Evolutionary conservation across 169 alveolate species (phyloP), one percentile per base, ranked within the genome.

Genomic region (Cystoisospora suis): DNA sequence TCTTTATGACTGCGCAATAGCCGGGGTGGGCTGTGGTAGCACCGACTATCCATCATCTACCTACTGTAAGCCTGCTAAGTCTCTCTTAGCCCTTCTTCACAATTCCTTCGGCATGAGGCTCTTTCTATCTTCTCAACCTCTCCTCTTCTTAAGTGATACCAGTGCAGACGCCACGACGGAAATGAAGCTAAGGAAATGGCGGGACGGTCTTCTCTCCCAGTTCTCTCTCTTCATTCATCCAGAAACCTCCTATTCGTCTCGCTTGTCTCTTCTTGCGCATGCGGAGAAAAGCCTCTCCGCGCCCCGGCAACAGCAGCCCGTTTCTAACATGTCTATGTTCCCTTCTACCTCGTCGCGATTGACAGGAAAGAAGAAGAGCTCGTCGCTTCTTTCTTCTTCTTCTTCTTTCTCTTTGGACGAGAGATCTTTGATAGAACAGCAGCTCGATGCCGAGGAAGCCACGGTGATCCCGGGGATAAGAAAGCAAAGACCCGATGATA

Each of bases 11-110:
- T 70, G 81, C 81, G 7, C 17, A 23, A 46, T 70, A 12, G 81
- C 81, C 9, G 81, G 81, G 40, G 32, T 70, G 32, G 81, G 81
- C 40, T 70, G 81, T 1, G 81, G 81, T 46, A 70, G 81, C 81
- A 27, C 81, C 42, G 81, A 70, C 42, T 70, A 70, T 70, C 81
- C 81, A 23, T 27, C 15, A 6, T 29, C 81, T n/a, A 70, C 81
- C 46, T 70, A 34, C 81, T 70, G 81, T 36, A 23, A 46, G 0
- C 81, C 81, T 6, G 81, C 81, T 5, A 70, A 36, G 38, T 7
- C 6, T 20, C 44, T 70, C 32, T 32, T 70, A 23, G 23, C 65
- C 29, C 65, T 23, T 12, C 65, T 53, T 12, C 65, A 53, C 29
- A 12, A 23, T 23, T 23, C 23, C 29, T 12, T 12, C 65, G 65